Evolutionary conservation across 169 alveolate genomes (phyloP).

Genomic region (Plasmodium sp.): DNA sequence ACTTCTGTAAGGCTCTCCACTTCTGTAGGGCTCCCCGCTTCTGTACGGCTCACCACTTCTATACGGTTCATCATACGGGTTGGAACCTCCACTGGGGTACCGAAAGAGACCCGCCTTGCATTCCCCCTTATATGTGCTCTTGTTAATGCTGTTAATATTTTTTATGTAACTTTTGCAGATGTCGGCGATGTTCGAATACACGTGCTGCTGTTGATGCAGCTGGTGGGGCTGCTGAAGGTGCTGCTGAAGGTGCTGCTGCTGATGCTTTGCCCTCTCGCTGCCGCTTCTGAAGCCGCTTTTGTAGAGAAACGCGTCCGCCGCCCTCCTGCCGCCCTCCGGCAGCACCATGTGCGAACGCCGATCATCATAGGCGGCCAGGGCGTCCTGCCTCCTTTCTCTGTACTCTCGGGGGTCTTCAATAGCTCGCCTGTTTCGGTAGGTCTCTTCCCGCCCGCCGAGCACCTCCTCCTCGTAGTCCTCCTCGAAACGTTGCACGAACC

Average conservation of each 20-base stretch:
- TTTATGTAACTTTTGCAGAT: constrained; percentile 54
- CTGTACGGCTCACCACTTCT: not conserved
- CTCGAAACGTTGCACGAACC: not conserved
- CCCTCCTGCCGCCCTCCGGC: not conserved
- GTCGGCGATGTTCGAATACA: constrained; percentile 25
- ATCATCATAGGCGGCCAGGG: not conserved
- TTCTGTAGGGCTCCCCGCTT: not conserved
- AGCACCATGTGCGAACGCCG: not conserved
- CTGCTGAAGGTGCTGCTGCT: no score
- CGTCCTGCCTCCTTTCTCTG: not conserved
- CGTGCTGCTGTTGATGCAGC: not conserved
- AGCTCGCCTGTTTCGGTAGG: not conserved
- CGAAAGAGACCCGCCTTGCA: not conserved
- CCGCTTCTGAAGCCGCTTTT: not conserved
- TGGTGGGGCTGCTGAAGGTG: not conserved
- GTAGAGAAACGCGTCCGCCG: not conserved
- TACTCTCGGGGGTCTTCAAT: not conserved
- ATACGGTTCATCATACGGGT: not conserved
- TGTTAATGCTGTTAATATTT: constrained; percentile 19
- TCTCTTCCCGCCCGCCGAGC: not conserved
- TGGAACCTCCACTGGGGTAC: not conserved
- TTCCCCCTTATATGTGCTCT: not conserved
- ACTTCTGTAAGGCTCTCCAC: not conserved
- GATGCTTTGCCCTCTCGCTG: not conserved
- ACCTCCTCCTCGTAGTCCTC: not conserved